Conservation (phyloP, 2,329 filamentous ascomycete species). For the Cercospora sp. region DNA sequence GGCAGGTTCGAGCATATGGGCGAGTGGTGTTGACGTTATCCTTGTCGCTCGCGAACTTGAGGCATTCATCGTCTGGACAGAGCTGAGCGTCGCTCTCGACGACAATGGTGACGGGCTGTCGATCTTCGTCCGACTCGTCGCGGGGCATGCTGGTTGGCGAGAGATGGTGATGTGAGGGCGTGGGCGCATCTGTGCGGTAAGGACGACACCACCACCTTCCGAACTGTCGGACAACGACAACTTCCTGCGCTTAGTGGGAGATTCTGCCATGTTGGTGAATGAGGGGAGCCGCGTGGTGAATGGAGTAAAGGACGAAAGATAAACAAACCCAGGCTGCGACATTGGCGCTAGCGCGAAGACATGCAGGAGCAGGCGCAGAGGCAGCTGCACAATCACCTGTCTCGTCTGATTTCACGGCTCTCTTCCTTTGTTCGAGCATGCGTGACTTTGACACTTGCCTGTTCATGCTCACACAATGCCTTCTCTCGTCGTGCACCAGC, state of each 20-base stretch:
- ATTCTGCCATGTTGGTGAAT: neutral
- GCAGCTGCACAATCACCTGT: neutral
- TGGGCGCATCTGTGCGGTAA: neutral
- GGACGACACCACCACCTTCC: neutral
- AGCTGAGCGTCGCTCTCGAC: neutral
- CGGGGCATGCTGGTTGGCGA: neutral
- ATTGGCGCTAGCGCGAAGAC: constrained; percentile 4
- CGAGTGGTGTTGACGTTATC: neutral
- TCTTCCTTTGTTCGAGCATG: neutral
- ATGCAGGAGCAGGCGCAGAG: neutral
- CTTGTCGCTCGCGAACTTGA: neutral
- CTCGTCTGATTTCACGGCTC: neutral
- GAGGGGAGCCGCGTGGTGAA: neutral
- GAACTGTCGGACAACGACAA: neutral
- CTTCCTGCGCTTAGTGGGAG: constrained; percentile 10
- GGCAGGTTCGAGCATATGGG: neutral
- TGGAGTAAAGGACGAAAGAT: neutral
- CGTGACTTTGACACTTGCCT: neutral
- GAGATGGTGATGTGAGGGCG: neutral
- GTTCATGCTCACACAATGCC: too few species aligned
- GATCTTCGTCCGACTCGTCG: neutral
- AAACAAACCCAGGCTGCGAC: neutral
- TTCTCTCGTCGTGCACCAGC: too few species aligned
- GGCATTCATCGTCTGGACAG: neutral
- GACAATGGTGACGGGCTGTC: neutral